Evolutionary conservation across 352 stramenopile genomes (phyloP).

Genomic region (Globisporangium canariense): DNA sequence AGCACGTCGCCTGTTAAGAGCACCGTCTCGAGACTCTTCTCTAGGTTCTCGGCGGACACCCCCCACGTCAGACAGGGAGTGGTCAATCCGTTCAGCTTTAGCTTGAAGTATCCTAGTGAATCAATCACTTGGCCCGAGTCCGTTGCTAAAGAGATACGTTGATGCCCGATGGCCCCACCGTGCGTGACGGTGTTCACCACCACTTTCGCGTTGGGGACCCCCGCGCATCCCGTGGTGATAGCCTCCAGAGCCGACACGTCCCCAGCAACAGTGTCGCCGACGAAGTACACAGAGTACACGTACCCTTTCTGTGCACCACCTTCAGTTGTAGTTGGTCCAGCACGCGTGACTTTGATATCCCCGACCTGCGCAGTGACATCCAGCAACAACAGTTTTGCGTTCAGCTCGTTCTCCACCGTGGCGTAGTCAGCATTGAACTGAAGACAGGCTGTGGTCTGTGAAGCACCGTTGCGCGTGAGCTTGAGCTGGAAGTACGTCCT

Average conservation of each 20-base stretch:
- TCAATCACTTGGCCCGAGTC: constrained; percentile 74
- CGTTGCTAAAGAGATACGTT: constrained; percentile 77
- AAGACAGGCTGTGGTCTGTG: constrained; percentile 37
- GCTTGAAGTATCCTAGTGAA: constrained; percentile 47
- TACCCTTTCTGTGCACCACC: constrained; percentile 60
- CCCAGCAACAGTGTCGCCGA: constrained; percentile 73
- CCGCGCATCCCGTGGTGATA: constrained; percentile 23
- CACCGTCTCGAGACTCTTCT: constrained; percentile 36
- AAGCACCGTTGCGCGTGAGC: constrained; percentile 33
- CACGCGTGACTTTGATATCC: constrained; percentile 56
- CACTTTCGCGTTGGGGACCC: constrained; percentile 25
- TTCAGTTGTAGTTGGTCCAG: constrained; percentile 30
- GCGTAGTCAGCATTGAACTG: constrained; percentile 27
- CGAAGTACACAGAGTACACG: constrained; percentile 93
- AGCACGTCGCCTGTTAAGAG: constrained; percentile 47
- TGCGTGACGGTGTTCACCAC: constrained; percentile 52
- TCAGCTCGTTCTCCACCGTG: constrained; percentile 25
- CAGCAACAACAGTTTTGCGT: constrained; percentile 22
- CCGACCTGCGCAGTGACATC: constrained; percentile 21
- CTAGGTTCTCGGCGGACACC: constrained; percentile 38
- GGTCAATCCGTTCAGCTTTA: constrained; percentile 22
- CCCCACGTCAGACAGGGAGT: constrained; percentile 65
- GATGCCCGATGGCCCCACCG: constrained; percentile 76
- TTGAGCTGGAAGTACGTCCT: constrained; percentile 35
- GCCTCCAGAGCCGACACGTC: constrained; percentile 62